Conservation (phyloP, 768 basidiomycete genomes). For the Tylopilus vinaceipallidus region DNA sequence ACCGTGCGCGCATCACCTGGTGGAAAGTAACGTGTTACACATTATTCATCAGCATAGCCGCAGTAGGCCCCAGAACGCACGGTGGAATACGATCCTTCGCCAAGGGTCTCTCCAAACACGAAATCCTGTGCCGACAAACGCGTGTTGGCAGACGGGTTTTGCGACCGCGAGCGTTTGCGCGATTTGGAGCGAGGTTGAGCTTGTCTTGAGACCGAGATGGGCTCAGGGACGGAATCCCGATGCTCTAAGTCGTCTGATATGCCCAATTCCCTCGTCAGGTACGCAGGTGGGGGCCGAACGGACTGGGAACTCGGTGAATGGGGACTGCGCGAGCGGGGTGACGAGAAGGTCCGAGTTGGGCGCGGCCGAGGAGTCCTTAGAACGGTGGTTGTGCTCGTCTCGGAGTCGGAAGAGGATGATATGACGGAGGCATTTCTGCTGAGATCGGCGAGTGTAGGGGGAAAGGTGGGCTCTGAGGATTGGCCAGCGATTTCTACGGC, state of each 20-base stretch:
- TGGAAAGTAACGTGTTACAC: conserved; percentile 8
- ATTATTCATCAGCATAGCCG: conserved; percentile 10
- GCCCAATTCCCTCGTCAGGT: conserved; percentile 59
- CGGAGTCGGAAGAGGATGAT: conserved; percentile 61
- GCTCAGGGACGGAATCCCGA: conserved; percentile 14
- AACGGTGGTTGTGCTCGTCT: conserved; percentile 39
- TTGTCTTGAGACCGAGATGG: background rate
- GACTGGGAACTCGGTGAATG: conserved; percentile 37
- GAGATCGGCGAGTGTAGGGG: conserved; percentile 56
- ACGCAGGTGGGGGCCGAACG: conserved; percentile 46
- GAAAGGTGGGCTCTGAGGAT: conserved; percentile 14
- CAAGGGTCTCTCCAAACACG: conserved; percentile 68
- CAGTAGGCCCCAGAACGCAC: conserved; percentile 43
- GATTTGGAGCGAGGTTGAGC: conserved; percentile 40
- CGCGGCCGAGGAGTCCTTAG: conserved; percentile 48
- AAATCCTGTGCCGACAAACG: conserved; percentile 59
- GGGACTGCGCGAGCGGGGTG: conserved; percentile 58
- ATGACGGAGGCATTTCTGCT: conserved; percentile 78
- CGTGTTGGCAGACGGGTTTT: conserved; percentile 46
- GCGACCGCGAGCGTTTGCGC: conserved; percentile 37
- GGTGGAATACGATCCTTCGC: conserved; percentile 81
- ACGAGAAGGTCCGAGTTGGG: conserved; percentile 61
- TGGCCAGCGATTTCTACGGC: background rate
- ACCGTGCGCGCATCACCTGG: conserved; percentile 58
- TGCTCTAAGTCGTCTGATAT: conserved; percentile 29